Base-by-base conservation (phyloP, 495 filamentous ascomycete genomes). In the Lasiosphaeria miniovina region DNA sequence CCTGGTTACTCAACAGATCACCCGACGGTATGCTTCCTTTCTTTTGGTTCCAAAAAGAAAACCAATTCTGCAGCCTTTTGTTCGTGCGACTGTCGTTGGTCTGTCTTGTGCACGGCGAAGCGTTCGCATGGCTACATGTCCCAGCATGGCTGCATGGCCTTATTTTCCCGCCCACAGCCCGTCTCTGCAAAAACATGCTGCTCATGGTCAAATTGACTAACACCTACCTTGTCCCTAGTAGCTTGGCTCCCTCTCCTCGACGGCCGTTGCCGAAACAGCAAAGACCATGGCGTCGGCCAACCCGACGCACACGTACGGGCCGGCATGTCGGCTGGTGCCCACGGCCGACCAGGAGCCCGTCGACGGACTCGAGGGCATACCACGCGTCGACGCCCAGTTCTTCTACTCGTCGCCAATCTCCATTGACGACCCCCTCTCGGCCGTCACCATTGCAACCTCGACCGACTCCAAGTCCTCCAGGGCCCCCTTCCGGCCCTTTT, bases 381-480 rank as follows among this genome's bases (percentile, higher is more conserved):
- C 85, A 6, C 72, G 75, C 7, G 65, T 89, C 36, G 79, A 79
- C 33, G 80, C 88, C 49, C 91, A 91, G 49, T 95, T 89, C 76
- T 95, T 93, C 69, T 94, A 93, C 73, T 78, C 83, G 35, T 92
- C 90, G 12, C 77, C 82, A 17, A 77, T 90, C 36, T 85, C 90
- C 43, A 88, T 95, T 67, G 90, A 95, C 69, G 90, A 95, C 70
- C 90, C 90, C 11, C 80, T 93, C 46, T 86, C 88, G 5, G 80
- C 87, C 1, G 70, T 88, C 17, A 85, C 88, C 15, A 76, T 83
- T 36, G 72, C 82, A 17, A 73, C 64, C 17, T 70, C 80, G 17
- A 77, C 78, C 53, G 80, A 82, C 57, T 71, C 83, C 41, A 77
- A 77, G 49, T 69, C 79, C 12, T 66, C 68, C 17, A 84, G 82